Evolutionary conservation across 768 basidiomycete species (phyloP).

Genomic region (Trametes punicea): DNA sequence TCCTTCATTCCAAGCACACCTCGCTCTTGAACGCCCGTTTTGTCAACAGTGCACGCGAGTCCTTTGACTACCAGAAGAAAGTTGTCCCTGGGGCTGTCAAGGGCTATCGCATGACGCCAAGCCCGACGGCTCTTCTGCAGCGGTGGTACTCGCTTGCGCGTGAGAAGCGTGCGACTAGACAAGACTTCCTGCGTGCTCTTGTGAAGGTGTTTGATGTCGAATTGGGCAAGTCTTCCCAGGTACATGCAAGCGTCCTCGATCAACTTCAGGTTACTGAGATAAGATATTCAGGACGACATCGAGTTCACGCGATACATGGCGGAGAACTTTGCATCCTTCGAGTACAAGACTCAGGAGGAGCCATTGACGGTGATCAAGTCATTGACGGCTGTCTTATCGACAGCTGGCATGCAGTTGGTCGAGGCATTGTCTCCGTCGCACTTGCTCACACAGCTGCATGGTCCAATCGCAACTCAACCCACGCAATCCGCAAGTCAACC

Average conservation of each 20-base stretch:
- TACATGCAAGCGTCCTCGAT: constrained; percentile 23
- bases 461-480: constrained; percentile 10
- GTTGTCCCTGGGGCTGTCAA: constrained; percentile 44
- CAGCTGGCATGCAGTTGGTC: constrained; percentile 77
- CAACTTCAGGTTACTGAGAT: not conserved
- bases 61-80: constrained; percentile 80
- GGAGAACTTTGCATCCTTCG: constrained; percentile 88
- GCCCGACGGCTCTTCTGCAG: constrained; percentile 73
- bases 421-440: constrained; percentile 71
- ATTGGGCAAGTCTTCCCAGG: constrained; percentile 55
- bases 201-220: constrained; percentile 81
- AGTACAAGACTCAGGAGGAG: constrained; percentile 96
- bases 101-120: constrained; percentile 66
- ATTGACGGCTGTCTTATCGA: constrained; percentile 72
- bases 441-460: constrained; percentile 59
- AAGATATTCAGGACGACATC: constrained; percentile 63
- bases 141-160: constrained; percentile 90
- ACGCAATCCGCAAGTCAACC: not conserved
- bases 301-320: constrained; percentile 90
- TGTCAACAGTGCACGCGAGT: constrained; percentile 71
- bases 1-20: constrained; percentile 85
- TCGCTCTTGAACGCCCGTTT: constrained; percentile 87
- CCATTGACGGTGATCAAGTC: constrained; percentile 79
- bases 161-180: constrained; percentile 82
- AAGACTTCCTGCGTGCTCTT: constrained; percentile 84